Evolutionary conservation across 1,139 yeast genomes (phyloP).

Genomic region (Suhomyces atakaporum): DNA sequence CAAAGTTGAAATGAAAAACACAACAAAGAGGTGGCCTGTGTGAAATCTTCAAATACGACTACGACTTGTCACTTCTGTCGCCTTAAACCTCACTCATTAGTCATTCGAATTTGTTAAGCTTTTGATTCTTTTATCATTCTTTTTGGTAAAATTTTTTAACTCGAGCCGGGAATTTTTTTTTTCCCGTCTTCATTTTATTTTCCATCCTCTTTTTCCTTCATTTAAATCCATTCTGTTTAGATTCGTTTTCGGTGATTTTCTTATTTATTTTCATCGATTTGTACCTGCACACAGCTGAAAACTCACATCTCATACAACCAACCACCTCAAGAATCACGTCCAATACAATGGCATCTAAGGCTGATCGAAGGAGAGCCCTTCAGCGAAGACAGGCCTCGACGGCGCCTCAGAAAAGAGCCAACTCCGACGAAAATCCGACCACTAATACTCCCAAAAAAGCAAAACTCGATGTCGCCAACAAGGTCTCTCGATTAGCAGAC

Average conservation of each 20-base stretch:
- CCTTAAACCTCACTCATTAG: too few species aligned
- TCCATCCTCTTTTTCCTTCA: background rate
- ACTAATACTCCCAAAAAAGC: constrained; percentile 4
- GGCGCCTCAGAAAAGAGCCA: constrained; percentile 11
- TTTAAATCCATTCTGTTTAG: too few species aligned
- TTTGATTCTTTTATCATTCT: too few species aligned
- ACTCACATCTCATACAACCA: background rate
- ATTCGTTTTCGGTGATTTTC: too few species aligned
- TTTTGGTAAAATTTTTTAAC: too few species aligned
- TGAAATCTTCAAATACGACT: too few species aligned
- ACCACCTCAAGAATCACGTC: background rate
- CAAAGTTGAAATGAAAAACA: too few species aligned
- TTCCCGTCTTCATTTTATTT: too few species aligned
- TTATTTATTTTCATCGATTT: background rate
- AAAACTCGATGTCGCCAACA: constrained; percentile 3
- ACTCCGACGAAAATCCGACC: background rate
- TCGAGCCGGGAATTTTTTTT: too few species aligned
- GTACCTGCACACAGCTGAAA: constrained; percentile 1
- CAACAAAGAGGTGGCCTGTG: too few species aligned
- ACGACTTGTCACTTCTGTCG: too few species aligned
- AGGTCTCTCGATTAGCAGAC: constrained; percentile 29
- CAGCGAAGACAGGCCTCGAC: constrained; percentile 4
- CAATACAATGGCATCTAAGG: constrained; percentile 8
- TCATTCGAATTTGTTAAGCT: too few species aligned
- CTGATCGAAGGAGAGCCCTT: constrained; percentile 11